Conservation (phyloP, 2,329 filamentous ascomycete species). For the Teratosphaeria zuluensis region DNA sequence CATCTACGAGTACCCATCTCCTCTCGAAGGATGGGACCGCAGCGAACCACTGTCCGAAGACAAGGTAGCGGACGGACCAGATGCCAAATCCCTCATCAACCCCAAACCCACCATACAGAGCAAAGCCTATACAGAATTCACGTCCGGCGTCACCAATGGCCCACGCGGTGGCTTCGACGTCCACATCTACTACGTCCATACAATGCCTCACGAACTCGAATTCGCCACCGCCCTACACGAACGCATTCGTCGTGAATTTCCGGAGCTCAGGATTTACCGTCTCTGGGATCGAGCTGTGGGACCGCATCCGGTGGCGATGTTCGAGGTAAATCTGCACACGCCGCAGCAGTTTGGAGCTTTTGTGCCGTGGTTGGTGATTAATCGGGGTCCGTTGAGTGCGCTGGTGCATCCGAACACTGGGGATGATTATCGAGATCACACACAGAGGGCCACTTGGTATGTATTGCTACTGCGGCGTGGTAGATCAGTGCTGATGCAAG, state of each 20-base stretch:
- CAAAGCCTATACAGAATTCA: constrained; percentile 60
- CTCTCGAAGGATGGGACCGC: constrained; percentile 43
- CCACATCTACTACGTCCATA: constrained; percentile 71
- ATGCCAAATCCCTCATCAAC: constrained; percentile 72
- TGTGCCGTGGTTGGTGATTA: constrained; percentile 72
- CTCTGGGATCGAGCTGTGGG: constrained; percentile 71
- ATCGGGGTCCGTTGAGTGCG: constrained; percentile 68
- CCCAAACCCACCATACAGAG: constrained; percentile 50
- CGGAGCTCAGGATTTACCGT: constrained; percentile 71
- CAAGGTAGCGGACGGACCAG: constrained; percentile 40
- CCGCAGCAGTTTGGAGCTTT: constrained; percentile 80
- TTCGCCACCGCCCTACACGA: constrained; percentile 68
- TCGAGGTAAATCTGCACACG: constrained; percentile 81
- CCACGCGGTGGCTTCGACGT: constrained; percentile 68
- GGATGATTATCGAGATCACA: constrained; percentile 53
- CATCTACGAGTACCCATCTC: constrained; percentile 46
- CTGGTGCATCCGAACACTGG: constrained; percentile 76
- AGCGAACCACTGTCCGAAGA: constrained; percentile 37
- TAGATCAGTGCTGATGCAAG: neutral
- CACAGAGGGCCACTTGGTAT: constrained; percentile 58
- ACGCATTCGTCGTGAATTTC: constrained; percentile 73
- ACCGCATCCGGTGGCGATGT: constrained; percentile 78
- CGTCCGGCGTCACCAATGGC: constrained; percentile 56
- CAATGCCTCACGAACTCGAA: constrained; percentile 49
- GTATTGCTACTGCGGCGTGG: neutral